Evolutionary conservation across 2,329 filamentous ascomycete species (phyloP).

Genomic region (Calonectria pauciramosa): DNA sequence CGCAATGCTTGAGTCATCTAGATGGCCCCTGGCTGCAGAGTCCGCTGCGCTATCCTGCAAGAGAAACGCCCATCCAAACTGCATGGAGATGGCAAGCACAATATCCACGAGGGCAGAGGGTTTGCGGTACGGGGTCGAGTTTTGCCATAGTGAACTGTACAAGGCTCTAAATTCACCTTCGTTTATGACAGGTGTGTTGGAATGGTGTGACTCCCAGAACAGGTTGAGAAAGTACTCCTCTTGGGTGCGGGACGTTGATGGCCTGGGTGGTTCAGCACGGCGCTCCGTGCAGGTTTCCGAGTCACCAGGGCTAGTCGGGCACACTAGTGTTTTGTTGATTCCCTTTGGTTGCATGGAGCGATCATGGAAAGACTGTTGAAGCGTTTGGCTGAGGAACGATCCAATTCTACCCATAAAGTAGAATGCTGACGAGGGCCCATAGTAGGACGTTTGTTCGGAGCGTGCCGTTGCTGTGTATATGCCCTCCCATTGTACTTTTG

Average conservation of each 20-base stretch:
- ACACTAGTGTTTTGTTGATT: constrained; percentile 22
- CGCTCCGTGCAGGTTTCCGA: neutral
- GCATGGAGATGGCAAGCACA: constrained; percentile 65
- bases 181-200: constrained; percentile 55
- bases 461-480: constrained; percentile 53
- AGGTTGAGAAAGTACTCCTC: constrained; percentile 62
- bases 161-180: constrained; percentile 58
- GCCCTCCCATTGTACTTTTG: constrained; percentile 44
- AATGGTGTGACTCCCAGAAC: constrained; percentile 62
- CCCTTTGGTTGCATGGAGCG: constrained; percentile 35
- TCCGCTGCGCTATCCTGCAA: neutral
- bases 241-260: constrained; percentile 57
- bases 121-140: constrained; percentile 45
- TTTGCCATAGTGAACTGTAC: constrained; percentile 56
- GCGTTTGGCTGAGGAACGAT: constrained; percentile 49
- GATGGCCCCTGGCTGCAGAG: neutral
- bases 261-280: neutral
- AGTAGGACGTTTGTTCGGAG: constrained; percentile 55
- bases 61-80: constrained; percentile 54
- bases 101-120: constrained; percentile 66
- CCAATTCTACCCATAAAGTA: constrained; percentile 61
- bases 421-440: constrained; percentile 59
- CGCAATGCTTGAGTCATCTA: constrained; percentile 56
- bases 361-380: constrained; percentile 45
- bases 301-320: constrained; percentile 11